Evolutionary conservation across 306 rosid genomes (phyloP).

Genomic region (Glycine latifolia): DNA sequence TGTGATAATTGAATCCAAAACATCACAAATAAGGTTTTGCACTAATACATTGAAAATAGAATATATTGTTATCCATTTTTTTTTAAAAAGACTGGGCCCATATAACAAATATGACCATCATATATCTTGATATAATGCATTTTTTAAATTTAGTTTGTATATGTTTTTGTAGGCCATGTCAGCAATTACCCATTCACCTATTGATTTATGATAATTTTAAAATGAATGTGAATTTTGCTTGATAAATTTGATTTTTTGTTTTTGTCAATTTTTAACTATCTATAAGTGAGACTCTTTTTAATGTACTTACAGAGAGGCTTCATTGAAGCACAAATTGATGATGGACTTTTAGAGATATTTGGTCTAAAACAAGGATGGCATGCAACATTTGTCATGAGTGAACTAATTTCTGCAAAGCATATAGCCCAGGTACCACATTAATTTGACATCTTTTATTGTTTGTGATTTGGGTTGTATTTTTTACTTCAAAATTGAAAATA

Average conservation of each 20-base stretch:
- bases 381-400: slow-evolving; percentile 98
- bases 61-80: no score
- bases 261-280: not conserved
- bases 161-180: no score
- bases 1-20: no score
- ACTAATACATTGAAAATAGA: no score
- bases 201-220: no score
- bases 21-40: no score
- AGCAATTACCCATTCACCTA: no score
- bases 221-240: no score
- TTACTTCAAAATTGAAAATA: not conserved
- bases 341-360: slow-evolving; percentile 95
- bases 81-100: no score
- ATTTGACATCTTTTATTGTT: slow-evolving; percentile 6
- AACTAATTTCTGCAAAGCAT: slow-evolving; percentile 90
- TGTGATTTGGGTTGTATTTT: not conserved
- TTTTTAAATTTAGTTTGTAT: no score
- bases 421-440: slow-evolving; percentile 80
- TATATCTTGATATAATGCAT: no score
- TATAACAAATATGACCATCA: no score
- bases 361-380: slow-evolving; percentile 99
- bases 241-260: not conserved
- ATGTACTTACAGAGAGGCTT: slow-evolving; percentile 72
- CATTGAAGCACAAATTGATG: slow-evolving; percentile 93
- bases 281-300: slow-evolving; percentile 20